Conservation (phyloP, 2,329 filamentous ascomycete species). For the Sporothrix curviconia region DNA sequence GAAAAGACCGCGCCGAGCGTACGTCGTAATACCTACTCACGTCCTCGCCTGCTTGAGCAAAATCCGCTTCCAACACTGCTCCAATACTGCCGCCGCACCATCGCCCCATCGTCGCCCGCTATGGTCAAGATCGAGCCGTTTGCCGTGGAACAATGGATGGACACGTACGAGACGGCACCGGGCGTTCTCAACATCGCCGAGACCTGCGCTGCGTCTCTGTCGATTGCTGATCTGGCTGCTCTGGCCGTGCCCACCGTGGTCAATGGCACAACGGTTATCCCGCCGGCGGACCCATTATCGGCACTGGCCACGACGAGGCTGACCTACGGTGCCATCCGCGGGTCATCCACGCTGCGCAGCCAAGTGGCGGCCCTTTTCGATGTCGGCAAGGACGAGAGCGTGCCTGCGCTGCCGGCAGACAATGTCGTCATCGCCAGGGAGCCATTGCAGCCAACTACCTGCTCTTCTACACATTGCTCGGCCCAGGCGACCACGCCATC, state of each 20-base stretch:
- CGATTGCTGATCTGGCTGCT: constrained; percentile 57
- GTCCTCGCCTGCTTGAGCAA: too few relatives aligned
- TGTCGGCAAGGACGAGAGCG: constrained; percentile 12
- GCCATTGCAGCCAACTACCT: constrained; percentile 82
- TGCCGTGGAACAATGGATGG: constrained; percentile 67
- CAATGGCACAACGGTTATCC: constrained; percentile 18
- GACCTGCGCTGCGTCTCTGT: constrained; percentile 70
- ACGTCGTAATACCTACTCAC: neutral
- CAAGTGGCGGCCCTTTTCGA: constrained; percentile 56
- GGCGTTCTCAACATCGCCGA: constrained; percentile 66
- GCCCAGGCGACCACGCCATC: constrained; percentile 72
- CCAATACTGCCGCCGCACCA: too few relatives aligned
- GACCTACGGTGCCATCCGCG: constrained; percentile 66
- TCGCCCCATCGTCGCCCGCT: constrained; percentile 16
- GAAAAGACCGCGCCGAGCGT: too few relatives aligned
- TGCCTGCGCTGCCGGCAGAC: constrained; percentile 45
- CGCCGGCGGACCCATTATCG: constrained; percentile 33
- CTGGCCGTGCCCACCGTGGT: constrained; percentile 49
- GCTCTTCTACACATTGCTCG: constrained; percentile 65
- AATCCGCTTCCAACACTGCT: too few relatives aligned
- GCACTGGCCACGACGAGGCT: constrained; percentile 48
- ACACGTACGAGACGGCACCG: constrained; percentile 50
- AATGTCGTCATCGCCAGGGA: constrained; percentile 72
- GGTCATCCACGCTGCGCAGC: constrained; percentile 56
- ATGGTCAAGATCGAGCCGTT: constrained; percentile 52